Evolutionary conservation across 2,329 filamentous ascomycete species (phyloP).

Genomic region (Sporothrix schenckii): DNA sequence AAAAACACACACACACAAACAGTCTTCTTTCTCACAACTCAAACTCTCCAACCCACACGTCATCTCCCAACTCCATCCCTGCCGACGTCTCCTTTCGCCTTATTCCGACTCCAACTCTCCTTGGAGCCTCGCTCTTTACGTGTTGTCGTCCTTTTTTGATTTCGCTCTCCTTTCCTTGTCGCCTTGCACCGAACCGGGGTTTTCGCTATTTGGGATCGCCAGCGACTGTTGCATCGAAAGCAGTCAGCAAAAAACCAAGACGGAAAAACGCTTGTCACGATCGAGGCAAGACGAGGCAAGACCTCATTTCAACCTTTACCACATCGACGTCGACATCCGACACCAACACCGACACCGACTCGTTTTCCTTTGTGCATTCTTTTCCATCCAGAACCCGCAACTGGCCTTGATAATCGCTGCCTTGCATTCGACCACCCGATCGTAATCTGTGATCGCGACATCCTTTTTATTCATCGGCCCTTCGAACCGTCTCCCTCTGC

Average conservation of each 20-base stretch:
- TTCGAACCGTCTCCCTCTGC: not conserved
- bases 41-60: conserved; percentile 23
- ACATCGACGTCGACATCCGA: not conserved
- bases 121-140: not conserved
- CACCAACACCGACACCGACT: not conserved
- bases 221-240: not conserved
- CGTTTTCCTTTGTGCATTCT: not conserved
- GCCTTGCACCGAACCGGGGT: not conserved
- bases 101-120: not conserved
- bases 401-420: not conserved
- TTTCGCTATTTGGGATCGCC: not conserved
- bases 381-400: not conserved
- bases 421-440: not conserved
- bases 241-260: not conserved
- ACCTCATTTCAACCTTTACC: not conserved
- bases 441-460: not conserved
- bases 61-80: conserved; percentile 26
- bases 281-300: conserved; percentile 2
- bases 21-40: not conserved
- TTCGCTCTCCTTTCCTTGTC: not conserved
- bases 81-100: conserved; percentile 9
- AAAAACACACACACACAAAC: not conserved
- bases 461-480: not conserved
- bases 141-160: not conserved
- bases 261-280: not conserved